Base-by-base conservation (phyloP, 495 filamentous ascomycete genomes). In the Penicillium verhagenii region DNA sequence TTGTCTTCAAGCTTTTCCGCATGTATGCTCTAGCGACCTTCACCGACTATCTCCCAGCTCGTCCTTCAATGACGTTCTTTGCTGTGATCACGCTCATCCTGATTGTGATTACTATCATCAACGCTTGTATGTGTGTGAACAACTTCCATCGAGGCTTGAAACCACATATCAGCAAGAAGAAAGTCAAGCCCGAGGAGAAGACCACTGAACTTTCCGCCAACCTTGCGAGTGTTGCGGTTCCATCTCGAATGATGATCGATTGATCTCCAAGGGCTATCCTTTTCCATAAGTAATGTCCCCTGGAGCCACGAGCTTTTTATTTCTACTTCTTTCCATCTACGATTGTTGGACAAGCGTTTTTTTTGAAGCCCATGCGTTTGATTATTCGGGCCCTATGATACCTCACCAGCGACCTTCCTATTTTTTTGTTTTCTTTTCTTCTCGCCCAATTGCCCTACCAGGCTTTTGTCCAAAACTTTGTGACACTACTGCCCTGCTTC, bases 1-100 rank as follows among this genome's bases (percentile, higher is more conserved):
- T 98, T 81, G 80, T 96, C 65, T 98, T 97, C 84, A 98, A 98
- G 79, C 84, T 97, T 23, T 85, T 91, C 51, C 91, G 94, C 66
- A 98, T 98, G 86, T 98, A 95, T 75, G 81, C 83, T 53, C 71
- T 77, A 14, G 60, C 59, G 13, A 75, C 74, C n/a, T 66, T 60
- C 24, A 26, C 67, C 6, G 67, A 77, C 53, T 98, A 97, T 71
- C 52, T 77, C 21, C 83, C 93, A 0, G 92, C 91, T 16, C 82
- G 85, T 40, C 82, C 83, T 50, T 89, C 85, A 38, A 79, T 98
- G 64, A 97, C 94, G 19, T 89, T 89, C 56, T 98, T 98, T 71
- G 92, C 94, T 48, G 83, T 96, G 52, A 88, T 98, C 61, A 97
- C 95, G 19, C 83, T 98, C 26, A 63, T 94, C 24, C 75, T 97